Percentiles rank a stretch among this genome's conserved stretches.
Conservation (phyloP, 441 rosid genomes). For the Croton setiger region DNA sequence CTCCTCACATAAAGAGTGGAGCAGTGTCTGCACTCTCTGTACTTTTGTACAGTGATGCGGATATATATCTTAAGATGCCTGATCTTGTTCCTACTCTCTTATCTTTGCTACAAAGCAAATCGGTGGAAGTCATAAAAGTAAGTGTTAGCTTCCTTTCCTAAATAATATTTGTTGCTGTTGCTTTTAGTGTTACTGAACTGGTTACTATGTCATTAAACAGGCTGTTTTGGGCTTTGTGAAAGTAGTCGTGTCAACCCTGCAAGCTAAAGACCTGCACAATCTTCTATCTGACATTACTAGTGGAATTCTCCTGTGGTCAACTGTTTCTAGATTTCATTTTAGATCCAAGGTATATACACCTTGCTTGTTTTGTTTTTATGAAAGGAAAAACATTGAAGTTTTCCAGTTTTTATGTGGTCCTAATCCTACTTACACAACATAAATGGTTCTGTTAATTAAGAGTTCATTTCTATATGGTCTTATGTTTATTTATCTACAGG, state of each 20-base stretch:
- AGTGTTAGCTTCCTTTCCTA: conserved; percentile 17
- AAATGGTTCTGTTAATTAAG: not conserved
- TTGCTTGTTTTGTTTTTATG: not conserved
- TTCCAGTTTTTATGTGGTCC: not conserved
- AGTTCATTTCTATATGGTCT: conserved; percentile 13
- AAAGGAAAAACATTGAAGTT: not conserved
- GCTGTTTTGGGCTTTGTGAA: conserved; percentile 88
- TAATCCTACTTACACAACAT: not conserved
- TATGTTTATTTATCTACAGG: conserved; percentile 39
- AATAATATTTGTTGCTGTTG: not conserved
- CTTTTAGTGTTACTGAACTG: conserved; percentile 9
- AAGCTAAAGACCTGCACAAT: conserved; percentile 59
- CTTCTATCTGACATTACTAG: conserved; percentile 48
- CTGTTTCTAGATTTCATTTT: conserved; percentile 87
- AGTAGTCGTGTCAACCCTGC: conserved; percentile 76
- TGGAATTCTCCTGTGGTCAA: conserved; percentile 76
- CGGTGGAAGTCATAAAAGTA: conserved; percentile 81
- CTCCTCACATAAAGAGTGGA: conserved; percentile 92
- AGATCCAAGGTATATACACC: conserved; percentile 55
- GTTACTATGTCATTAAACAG: conserved; percentile 35
- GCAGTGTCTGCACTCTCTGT: conserved; percentile 90
- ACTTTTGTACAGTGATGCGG: conserved; percentile 62
- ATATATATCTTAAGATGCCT: conserved; percentile 53
- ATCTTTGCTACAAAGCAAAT: conserved; percentile 77
- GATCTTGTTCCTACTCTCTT: conserved; percentile 70